phyloP scores from a whole-genome alignment of 208 protist genomes.

The Leishmania tarentolae region DNA sequence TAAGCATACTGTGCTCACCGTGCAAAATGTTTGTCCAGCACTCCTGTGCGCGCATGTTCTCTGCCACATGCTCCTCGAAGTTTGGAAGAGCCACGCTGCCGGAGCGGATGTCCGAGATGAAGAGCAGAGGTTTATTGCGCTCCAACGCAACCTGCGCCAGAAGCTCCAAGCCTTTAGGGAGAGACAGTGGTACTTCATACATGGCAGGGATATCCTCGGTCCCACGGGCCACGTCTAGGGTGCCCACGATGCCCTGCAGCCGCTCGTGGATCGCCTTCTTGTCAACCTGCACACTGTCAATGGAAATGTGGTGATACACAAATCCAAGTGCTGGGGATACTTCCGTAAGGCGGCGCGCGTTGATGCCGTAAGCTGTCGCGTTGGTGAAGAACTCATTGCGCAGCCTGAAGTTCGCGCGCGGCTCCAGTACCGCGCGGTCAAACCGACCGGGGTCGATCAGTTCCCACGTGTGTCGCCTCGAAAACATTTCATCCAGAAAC shows the following conservation, averaged over 20 bases:
- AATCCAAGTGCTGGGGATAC: conserved; percentile 56
- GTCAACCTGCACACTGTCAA: conserved; percentile 35
- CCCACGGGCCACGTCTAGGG: conserved; percentile 81
- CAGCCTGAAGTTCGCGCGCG: conserved; percentile 73
- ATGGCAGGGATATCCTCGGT: conserved; percentile 90
- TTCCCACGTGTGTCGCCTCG: conserved; percentile 88
- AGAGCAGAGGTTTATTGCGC: conserved; percentile 85
- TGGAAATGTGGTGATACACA: conserved; percentile 59
- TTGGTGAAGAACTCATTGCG: conserved; percentile 96
- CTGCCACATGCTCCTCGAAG: conserved; percentile 90
- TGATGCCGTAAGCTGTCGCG: conserved; percentile 90
- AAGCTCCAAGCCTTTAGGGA: conserved; percentile 74
- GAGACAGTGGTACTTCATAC: conserved; percentile 70
- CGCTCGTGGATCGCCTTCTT: conserved; percentile 65
- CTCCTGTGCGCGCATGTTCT: conserved; percentile 93
- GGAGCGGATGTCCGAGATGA: conserved; percentile 95
- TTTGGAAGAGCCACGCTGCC: conserved; percentile 80
- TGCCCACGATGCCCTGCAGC: conserved; percentile 78
- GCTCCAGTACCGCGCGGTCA: conserved; percentile 61
- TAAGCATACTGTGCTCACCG: conserved; percentile 92
- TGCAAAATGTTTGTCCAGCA: conserved; percentile 92
- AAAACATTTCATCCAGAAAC: conserved; percentile 91
- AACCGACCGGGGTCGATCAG: conserved; percentile 95
- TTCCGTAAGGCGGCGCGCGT: conserved; percentile 71
- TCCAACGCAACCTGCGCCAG: conserved; percentile 78